A percentile compares a stretch with the other conserved stretches of the same genome.
Conservation (phyloP, 1,284 basidiomycete genomes). For the Naganishia albida region DNA sequence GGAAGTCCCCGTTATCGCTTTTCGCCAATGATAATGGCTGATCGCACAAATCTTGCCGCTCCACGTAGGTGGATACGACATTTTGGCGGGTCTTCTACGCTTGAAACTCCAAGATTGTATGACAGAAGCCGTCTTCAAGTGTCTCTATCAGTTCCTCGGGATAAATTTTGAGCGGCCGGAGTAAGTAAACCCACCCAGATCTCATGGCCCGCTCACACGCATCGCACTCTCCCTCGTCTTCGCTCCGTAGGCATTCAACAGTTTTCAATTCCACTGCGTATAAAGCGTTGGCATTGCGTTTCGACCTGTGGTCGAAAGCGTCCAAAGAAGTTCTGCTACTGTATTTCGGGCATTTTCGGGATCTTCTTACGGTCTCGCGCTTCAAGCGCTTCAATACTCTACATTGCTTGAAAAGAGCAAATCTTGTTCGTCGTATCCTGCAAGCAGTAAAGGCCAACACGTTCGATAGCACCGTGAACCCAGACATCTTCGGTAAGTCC, state of each 20-base stretch:
- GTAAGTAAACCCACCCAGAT: constrained; percentile 55
- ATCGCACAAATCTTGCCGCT: not conserved
- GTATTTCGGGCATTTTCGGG: constrained; percentile 77
- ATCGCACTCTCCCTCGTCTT: no score
- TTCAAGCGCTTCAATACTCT: constrained; percentile 72
- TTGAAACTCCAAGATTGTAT: constrained; percentile 70
- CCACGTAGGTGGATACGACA: constrained; percentile 76
- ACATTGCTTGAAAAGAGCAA: constrained; percentile 66
- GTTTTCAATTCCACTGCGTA: constrained; percentile 82
- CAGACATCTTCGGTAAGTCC: constrained; percentile 60
- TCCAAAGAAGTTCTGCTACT: constrained; percentile 68
- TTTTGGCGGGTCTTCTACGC: constrained; percentile 72
- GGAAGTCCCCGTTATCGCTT: not conserved
- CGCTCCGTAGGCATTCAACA: constrained; percentile 66
- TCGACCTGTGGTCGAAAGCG: constrained; percentile 82
- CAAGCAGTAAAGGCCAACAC: constrained; percentile 76
- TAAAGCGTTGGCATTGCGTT: constrained; percentile 78
- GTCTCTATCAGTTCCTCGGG: constrained; percentile 79
- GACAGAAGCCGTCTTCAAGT: constrained; percentile 72
- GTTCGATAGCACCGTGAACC: constrained; percentile 63
- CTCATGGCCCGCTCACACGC: not conserved
- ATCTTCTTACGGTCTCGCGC: constrained; percentile 69
- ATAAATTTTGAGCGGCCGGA: constrained; percentile 76
- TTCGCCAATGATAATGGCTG: not conserved
- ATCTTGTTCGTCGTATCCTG: constrained; percentile 72